A percentile compares a stretch with the other conserved stretches of the same genome.
Evolutionary conservation across 768 basidiomycete species (phyloP).

Genomic region (Cyclocybe cylindracea): DNA sequence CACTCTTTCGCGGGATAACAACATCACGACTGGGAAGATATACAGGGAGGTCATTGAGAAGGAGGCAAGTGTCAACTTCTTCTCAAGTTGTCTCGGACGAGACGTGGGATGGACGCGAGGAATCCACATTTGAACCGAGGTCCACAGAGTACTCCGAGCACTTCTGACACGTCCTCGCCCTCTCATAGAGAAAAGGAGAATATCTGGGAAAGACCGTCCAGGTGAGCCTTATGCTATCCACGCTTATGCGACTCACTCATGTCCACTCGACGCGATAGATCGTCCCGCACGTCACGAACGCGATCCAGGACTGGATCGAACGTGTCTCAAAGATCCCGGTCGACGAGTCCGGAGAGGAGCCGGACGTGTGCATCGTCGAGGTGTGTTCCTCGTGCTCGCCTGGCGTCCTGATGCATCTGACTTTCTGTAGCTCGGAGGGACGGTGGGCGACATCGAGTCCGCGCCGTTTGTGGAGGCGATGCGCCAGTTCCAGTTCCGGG

Average conservation of each 20-base stretch:
- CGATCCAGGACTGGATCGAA: conserved; percentile 98
- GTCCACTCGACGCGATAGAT: conserved; percentile 47
- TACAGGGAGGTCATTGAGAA: conserved; percentile 96
- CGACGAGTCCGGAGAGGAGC: conserved; percentile 89
- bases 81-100: background rate
- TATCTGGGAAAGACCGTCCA: conserved; percentile 98
- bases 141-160: background rate
- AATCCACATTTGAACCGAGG: background rate
- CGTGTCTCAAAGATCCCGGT: conserved; percentile 93
- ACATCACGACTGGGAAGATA: conserved; percentile 98
- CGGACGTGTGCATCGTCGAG: conserved; percentile 98
- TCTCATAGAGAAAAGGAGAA: conserved; percentile 69
- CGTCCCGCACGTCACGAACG: conserved; percentile 95
- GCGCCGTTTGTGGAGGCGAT: conserved; percentile 98
- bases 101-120: background rate
- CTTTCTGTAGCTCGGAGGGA: conserved; percentile 83
- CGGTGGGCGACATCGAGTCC: conserved; percentile 98
- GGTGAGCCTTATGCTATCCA: conserved; percentile 39
- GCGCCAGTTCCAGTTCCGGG: conserved; percentile 99
- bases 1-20: conserved; percentile 92
- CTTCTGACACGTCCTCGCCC: conserved; percentile 1
- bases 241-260: background rate
- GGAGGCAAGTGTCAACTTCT: conserved; percentile 65
- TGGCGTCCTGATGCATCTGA: background rate
- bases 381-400: conserved; percentile 36